These are phyloP conservation scores for Colletotrichum eremochloae DNA, from an alignment of 2,329 filamentous ascomycete species.

Conservation along the genomic window DNA sequence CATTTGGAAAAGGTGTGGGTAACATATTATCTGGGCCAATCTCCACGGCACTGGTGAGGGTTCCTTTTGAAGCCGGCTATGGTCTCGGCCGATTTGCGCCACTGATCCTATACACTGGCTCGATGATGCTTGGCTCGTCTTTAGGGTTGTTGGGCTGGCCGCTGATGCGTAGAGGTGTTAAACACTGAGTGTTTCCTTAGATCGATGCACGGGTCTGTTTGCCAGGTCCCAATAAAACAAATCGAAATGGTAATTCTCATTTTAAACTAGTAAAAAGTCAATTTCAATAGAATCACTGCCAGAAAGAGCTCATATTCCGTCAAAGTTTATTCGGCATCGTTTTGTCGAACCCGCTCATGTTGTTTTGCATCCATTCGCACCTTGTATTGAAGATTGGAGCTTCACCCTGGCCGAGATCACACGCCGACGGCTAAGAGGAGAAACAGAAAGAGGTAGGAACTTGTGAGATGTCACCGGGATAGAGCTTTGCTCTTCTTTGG, in stretches of 20 bases:
- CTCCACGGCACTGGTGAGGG: constrained; percentile 41
- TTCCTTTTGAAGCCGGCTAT: neutral
- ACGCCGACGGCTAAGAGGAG: too few relatives aligned
- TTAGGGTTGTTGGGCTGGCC: constrained; percentile 1
- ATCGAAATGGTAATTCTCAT: neutral
- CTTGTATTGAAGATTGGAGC: too few relatives aligned
- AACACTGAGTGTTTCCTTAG: neutral
- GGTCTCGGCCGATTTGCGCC: constrained; percentile 23
- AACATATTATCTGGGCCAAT: constrained; percentile 48
- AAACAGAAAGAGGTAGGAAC: too few relatives aligned
- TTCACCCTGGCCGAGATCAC: too few relatives aligned
- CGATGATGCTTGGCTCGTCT: constrained; percentile 34
- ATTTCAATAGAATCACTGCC: too few relatives aligned
- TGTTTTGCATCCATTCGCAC: too few relatives aligned
- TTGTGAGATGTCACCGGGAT: too few relatives aligned
- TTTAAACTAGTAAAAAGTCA: neutral
- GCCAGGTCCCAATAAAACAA: neutral
- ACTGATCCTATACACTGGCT: constrained; percentile 28
- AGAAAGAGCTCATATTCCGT: neutral
- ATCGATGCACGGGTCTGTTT: neutral
- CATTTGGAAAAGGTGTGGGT: constrained; percentile 48
- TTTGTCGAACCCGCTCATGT: too few relatives aligned
- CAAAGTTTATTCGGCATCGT: too few relatives aligned
- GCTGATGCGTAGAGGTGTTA: neutral
- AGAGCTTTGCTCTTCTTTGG: too few relatives aligned